Evolutionary conservation across 2,329 filamentous ascomycete genomes (phyloP).

Genomic region (Fusarium gaditjirri): DNA sequence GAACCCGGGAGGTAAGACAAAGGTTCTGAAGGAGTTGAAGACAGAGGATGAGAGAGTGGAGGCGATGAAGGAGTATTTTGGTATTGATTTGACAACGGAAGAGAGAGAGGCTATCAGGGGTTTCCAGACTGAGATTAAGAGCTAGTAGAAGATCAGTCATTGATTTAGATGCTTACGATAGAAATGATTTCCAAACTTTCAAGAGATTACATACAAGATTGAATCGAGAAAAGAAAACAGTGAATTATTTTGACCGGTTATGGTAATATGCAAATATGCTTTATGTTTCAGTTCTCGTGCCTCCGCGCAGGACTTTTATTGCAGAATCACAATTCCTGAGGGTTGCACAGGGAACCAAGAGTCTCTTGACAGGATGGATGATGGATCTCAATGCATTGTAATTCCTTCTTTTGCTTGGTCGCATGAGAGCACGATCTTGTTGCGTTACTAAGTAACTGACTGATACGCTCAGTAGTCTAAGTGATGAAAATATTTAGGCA

Average conservation of each 20-base stretch:
- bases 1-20: constrained; percentile 61
- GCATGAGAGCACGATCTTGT: not conserved
- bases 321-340: not conserved
- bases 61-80: constrained; percentile 63
- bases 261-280: not conserved
- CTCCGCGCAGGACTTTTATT: not conserved
- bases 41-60: constrained; percentile 65
- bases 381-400: not conserved
- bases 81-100: constrained; percentile 60
- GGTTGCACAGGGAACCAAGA: not conserved
- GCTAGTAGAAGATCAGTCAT: not conserved
- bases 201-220: not conserved
- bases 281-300: not conserved
- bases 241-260: not conserved
- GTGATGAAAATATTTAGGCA: too few species aligned
- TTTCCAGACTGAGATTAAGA: constrained; percentile 57
- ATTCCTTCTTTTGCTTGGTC: not conserved
- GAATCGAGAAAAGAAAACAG: too few species aligned
- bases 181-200: not conserved
- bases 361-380: not conserved
- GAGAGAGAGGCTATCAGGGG: constrained; percentile 63
- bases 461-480: not conserved
- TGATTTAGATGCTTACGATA: not conserved
- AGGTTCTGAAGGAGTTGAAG: constrained; percentile 57
- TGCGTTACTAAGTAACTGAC: fast-evolving